Evolutionary conservation across 768 basidiomycete genomes (phyloP), one percentile per base, ranked within the genome.

Genomic region (Phylloporus arenicola): DNA sequence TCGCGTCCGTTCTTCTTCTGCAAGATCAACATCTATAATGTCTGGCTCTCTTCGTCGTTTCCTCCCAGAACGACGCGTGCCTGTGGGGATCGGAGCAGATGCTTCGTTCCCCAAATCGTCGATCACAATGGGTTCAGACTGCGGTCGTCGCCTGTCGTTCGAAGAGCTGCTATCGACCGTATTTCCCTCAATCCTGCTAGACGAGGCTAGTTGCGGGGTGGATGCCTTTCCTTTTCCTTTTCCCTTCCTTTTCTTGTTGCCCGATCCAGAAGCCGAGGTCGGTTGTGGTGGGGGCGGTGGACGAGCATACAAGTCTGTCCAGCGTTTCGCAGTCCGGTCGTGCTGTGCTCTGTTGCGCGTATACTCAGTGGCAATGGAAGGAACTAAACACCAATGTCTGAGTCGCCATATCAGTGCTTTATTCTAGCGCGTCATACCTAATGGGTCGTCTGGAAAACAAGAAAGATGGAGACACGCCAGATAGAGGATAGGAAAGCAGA

Each of bases 271-370:
- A 31, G 4, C 24, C 5, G 46, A 42, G 2, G 68, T 47, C 11
- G 61, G 46, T 14, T 52, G 22, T 17, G 59, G 44, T 12, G 56
- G 46, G 55, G 67, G 39, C 7, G 71, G 64, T 10, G 78, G 80
- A n/a, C 64, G 72, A 0, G 88, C 88, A 59, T 85, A 88, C 13
- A 81, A 64, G 39, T 80, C 73, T 1, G 86, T 88, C 88, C 89
- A 92, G 52, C 84, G 76, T 31, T 81, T 78, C 4, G 92, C 92
- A 1, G 79, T 91, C 12, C 72, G 70, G 63, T 94, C 90, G 64
- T 93, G 89, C 47, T 76, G 74, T 46, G 75, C 74, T 45, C 87
- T 80, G 61, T 83, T 80, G 19, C 80, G 77, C 9, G 72, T 67
- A 58, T 82, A 90, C 58, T 87, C 81, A 0, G 75, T 80, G 16